Base-by-base conservation (phyloP, 768 basidiomycete genomes). In the Tephrocybe sp. region DNA sequence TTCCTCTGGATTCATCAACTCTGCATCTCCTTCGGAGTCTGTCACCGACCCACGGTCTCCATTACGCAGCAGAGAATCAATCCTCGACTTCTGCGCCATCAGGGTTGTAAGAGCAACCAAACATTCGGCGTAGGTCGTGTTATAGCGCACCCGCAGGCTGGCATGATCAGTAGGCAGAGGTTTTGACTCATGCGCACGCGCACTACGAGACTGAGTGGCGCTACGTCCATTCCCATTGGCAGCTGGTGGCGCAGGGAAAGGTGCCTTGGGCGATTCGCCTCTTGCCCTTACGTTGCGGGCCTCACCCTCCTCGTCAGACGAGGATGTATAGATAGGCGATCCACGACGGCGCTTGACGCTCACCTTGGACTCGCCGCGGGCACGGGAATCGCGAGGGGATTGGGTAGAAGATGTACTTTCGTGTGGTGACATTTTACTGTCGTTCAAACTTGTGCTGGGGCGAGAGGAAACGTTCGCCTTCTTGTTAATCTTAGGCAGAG, bases 321-420 rank as follows among this genome's bases (percentile, higher is more conserved):
- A 84, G 1, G 85, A 85, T 0, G 86, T 86, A 54, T 84, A 86
- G 45, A 83, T 77, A 1, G 83, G 84, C 2, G 83, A 80, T 37
- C 68, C 73, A 39, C 85, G 81, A 39, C 81, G 74, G 17, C 58
- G 48, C 48, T 80, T 83, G 23, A 54, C 65, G 40, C 25, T 56
- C 32, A 42, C 28, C 63, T 63, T 21, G 62, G 57, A 36, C 61
- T 60, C 18, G 42, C 41, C 21, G 28, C 51, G 52, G 17, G 46
- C 49, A 23, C 59, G 63, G 14, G 41, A 23, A 8, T 60, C 51
- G 15, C 18, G 51, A 25, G 40, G 37, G 17, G 50, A 43, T 3
- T 60, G 49, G 7, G 59, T 50, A 23, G 66, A 62, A 9, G 62
- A 60, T 14, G 55, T 50, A 2, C 53, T 41, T 7, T 57, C 55